Conservation (phyloP, 140 eudicot genomes). For the Erigeron philadelphicus region DNA sequence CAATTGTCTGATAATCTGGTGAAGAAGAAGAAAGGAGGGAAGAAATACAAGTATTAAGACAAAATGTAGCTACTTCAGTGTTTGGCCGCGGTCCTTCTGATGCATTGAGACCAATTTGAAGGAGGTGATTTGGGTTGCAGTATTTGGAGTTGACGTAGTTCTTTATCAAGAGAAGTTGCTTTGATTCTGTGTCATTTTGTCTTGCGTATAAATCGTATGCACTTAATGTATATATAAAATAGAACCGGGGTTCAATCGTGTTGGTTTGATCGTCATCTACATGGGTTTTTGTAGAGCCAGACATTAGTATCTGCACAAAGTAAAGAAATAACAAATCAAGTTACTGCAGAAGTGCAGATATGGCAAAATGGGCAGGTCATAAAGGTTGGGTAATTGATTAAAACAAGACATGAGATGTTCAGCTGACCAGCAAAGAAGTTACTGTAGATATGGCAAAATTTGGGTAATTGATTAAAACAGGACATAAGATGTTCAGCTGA, state of each 20-base stretch:
- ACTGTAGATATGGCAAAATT: background rate
- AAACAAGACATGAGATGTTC: background rate
- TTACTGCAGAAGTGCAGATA: background rate
- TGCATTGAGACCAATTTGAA: conserved; percentile 63
- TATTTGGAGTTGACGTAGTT: conserved; percentile 58
- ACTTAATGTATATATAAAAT: conserved; percentile 57
- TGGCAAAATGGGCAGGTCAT: too few species aligned
- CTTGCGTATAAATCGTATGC: conserved; percentile 75
- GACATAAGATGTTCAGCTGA: background rate
- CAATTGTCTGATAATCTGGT: conserved; percentile 70
- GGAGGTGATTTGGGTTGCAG: conserved; percentile 64
- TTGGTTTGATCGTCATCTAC: conserved; percentile 37
- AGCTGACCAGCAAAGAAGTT: background rate
- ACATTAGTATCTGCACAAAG: conserved; percentile 53
- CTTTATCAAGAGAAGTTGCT: conserved; percentile 60
- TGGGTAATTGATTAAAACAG: background rate
- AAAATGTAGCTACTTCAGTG: conserved; percentile 65
- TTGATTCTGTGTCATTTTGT: conserved; percentile 45
- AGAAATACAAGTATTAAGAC: conserved; percentile 61
- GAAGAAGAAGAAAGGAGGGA: conserved; percentile 65
- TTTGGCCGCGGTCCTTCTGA: conserved; percentile 68
- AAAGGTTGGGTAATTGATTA: background rate
- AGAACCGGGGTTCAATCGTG: conserved; percentile 54
- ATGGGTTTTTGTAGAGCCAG: conserved; percentile 29
- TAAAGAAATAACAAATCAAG: background rate